These are phyloP conservation scores for Nicotiana obtusifolia DNA, from an alignment of 257 asterid species.

Conservation along the genomic window DNA sequence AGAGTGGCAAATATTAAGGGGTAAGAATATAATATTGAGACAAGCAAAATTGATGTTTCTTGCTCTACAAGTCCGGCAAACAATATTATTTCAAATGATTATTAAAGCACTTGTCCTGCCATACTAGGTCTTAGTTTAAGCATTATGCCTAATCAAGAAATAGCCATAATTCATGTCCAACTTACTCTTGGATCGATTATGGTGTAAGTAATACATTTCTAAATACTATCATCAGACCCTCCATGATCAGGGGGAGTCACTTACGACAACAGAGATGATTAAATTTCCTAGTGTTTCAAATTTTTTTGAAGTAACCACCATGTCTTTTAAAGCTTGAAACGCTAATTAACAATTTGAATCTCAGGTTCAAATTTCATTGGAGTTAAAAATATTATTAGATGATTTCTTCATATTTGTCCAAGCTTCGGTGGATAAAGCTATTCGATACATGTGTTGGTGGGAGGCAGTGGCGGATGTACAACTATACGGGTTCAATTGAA, in stretches of 20 bases:
- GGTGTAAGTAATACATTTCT: background rate
- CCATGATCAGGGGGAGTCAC: background rate
- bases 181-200: background rate
- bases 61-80: background rate
- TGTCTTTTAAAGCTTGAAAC: conserved; percentile 1
- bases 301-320: background rate
- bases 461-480: no score
- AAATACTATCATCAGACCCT: background rate
- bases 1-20: no score
- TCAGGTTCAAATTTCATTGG: no score
- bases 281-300: background rate
- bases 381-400: no score
- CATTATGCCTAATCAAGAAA: conserved; percentile 11
- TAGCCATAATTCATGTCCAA: background rate
- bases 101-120: background rate
- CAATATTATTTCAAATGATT: background rate
- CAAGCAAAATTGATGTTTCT: background rate
- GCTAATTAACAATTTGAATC: background rate
- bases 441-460: no score
- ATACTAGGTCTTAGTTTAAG: background rate
- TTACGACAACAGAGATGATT: background rate
- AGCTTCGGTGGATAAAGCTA: no score
- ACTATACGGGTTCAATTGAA: no score
- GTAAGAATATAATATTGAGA: background rate
- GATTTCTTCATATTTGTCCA: no score